These are phyloP conservation scores for Davidsoniella eucalypti DNA, from an alignment of 2,329 filamentous ascomycete species.

Conservation along the genomic window DNA sequence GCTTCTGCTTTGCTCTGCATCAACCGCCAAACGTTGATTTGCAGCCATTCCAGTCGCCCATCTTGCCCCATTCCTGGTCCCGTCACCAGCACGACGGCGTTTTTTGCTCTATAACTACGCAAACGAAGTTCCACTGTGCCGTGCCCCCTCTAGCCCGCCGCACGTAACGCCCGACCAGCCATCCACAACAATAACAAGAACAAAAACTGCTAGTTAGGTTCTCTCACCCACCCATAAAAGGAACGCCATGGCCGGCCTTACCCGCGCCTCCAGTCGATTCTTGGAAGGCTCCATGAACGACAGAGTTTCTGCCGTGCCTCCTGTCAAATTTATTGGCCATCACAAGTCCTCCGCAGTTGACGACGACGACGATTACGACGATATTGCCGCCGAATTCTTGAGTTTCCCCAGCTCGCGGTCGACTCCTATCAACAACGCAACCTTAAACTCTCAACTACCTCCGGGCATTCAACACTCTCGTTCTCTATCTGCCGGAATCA, in stretches of 20 bases:
- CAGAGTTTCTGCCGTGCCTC: conserved; percentile 54
- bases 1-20: background rate
- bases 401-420: conserved; percentile 10
- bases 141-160: too few relatives aligned
- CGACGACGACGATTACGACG: conserved; percentile 16
- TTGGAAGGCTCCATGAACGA: conserved; percentile 79
- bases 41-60: background rate
- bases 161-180: background rate
- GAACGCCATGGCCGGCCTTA: conserved; percentile 8
- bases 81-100: too few relatives aligned
- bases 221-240: background rate
- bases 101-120: too few relatives aligned
- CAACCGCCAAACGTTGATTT: background rate
- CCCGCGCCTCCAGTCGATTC: conserved; percentile 35
- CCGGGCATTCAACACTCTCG: background rate
- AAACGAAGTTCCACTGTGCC: too few relatives aligned
- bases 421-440: conserved; percentile 3
- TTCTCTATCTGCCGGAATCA: conserved; percentile 2
- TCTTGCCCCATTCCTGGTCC: background rate
- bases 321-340: conserved; percentile 43
- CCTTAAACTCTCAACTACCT: conserved; percentile 1
- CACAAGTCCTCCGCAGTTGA: background rate
- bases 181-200: background rate
- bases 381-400: conserved; percentile 14
- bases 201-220: background rate